Evolutionary conservation across 2,329 filamentous ascomycete genomes (phyloP).

Genomic region (Monilinia fructigena): DNA sequence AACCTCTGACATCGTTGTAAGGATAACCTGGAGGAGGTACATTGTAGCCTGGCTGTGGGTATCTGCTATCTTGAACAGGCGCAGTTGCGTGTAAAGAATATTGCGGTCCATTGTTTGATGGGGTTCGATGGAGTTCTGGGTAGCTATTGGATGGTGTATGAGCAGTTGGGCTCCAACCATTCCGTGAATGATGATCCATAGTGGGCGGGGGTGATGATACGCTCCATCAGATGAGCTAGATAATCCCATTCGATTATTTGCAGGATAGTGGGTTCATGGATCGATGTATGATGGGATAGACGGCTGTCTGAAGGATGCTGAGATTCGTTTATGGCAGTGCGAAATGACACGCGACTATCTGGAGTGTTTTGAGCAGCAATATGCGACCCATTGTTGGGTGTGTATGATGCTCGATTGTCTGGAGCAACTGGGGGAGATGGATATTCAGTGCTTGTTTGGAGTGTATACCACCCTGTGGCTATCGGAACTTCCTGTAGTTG

Average conservation of each 20-base stretch:
- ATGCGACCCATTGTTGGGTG: not conserved
- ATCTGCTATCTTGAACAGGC: not conserved
- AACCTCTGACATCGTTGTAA: conserved; percentile 29
- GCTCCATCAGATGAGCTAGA: not conserved
- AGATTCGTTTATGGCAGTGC: not conserved
- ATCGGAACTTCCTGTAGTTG: too few species aligned
- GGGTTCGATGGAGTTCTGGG: not conserved
- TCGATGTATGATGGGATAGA: not conserved
- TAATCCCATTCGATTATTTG: not conserved
- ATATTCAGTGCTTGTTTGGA: too few species aligned
- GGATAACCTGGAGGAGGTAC: not conserved
- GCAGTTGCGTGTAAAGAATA: not conserved
- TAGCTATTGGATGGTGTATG: not conserved
- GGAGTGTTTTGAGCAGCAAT: not conserved
- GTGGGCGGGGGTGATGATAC: not conserved
- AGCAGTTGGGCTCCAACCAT: not conserved
- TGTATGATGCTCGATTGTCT: not conserved
- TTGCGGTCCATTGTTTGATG: not conserved
- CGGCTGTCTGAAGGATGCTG: not conserved
- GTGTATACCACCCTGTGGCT: too few species aligned
- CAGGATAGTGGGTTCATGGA: not conserved
- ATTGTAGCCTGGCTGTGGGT: not conserved
- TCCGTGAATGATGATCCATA: not conserved
- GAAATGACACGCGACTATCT: not conserved
- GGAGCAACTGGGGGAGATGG: not conserved